phyloP scores from a whole-genome alignment of 352 stramenopile species.

The Phytophthora constricta region DNA sequence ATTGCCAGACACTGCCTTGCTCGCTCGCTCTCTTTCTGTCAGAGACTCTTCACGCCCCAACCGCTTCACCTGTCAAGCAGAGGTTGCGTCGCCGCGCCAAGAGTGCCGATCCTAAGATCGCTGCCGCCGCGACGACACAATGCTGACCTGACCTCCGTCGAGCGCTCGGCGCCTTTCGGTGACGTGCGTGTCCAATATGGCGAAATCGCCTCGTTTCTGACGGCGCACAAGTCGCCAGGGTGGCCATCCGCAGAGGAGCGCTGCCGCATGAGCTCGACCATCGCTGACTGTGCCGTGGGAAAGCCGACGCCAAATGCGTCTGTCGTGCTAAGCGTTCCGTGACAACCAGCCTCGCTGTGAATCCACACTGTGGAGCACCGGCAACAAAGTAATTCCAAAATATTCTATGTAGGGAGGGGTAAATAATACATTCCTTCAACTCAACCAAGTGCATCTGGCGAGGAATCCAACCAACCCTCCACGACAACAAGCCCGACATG shows the following conservation, averaged over 20 bases:
- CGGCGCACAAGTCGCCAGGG: slow-evolving; percentile 26
- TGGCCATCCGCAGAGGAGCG: slow-evolving; percentile 29
- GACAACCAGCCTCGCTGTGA: too few species aligned
- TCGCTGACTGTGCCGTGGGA: neutral
- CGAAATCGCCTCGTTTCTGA: slow-evolving; percentile 44
- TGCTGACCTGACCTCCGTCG: slow-evolving; percentile 31
- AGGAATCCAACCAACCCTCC: neutral
- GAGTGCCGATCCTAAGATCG: slow-evolving; percentile 26
- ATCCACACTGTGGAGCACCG: too few species aligned
- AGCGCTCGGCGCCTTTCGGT: slow-evolving; percentile 27
- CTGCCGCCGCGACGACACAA: slow-evolving; percentile 21
- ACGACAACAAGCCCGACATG: neutral
- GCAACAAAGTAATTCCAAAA: too few species aligned
- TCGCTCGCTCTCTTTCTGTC: too few species aligned
- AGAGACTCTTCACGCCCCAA: too few species aligned
- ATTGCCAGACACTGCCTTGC: neutral
- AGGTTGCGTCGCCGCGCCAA: neutral
- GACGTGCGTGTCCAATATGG: slow-evolving; percentile 42
- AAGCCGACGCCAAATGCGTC: neutral
- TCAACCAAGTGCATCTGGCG: neutral
- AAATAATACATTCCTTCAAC: too few species aligned
- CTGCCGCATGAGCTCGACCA: slow-evolving; percentile 23
- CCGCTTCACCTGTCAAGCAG: neutral
- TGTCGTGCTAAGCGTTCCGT: too few species aligned
- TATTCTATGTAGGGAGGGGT: too few species aligned